Evolutionary conservation across 2,329 filamentous ascomycete genomes (phyloP).

Genomic region (Beauveria rudraprayagi): DNA sequence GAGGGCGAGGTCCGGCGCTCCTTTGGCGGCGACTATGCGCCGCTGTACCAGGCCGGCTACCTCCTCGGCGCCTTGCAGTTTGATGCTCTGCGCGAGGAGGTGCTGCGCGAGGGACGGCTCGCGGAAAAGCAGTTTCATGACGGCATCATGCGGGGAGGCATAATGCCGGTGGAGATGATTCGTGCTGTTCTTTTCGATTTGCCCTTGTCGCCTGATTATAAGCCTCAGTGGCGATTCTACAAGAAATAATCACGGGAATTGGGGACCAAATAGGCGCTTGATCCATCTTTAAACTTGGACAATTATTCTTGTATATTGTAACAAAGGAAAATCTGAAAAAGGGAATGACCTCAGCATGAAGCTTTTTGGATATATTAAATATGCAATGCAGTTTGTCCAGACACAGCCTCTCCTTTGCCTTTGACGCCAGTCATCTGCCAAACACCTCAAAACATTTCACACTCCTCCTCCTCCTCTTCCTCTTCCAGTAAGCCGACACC

Average conservation of each 20-base stretch:
- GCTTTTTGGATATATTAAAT: neutral
- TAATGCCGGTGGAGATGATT: conserved; percentile 47
- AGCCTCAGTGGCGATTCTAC: conserved; percentile 44
- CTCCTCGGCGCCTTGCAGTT: conserved; percentile 52
- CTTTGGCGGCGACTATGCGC: conserved; percentile 46
- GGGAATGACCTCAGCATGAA: neutral
- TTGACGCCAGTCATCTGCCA: neutral
- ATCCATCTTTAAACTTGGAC: no score
- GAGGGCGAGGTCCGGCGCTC: conserved; percentile 53
- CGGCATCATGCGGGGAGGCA: conserved; percentile 38
- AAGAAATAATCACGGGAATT: conserved; percentile 1
- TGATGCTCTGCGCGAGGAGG: conserved; percentile 40
- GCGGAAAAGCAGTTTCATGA: conserved; percentile 50
- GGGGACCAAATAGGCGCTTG: no score
- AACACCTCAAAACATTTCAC: conserved; percentile 5
- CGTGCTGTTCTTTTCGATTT: conserved; percentile 37
- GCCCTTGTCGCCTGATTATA: conserved; percentile 34
- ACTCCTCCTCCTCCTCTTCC: conserved; percentile 43
- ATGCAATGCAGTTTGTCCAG: neutral
- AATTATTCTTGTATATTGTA: neutral
- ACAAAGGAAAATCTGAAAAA: neutral
- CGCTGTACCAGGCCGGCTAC: conserved; percentile 52
- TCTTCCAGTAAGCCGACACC: conserved; percentile 49
- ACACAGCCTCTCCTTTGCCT: neutral
- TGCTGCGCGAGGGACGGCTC: conserved; percentile 30